These are phyloP conservation scores for Calycina marina DNA, from an alignment of 2,329 filamentous ascomycete genomes.

Conservation along the genomic window DNA sequence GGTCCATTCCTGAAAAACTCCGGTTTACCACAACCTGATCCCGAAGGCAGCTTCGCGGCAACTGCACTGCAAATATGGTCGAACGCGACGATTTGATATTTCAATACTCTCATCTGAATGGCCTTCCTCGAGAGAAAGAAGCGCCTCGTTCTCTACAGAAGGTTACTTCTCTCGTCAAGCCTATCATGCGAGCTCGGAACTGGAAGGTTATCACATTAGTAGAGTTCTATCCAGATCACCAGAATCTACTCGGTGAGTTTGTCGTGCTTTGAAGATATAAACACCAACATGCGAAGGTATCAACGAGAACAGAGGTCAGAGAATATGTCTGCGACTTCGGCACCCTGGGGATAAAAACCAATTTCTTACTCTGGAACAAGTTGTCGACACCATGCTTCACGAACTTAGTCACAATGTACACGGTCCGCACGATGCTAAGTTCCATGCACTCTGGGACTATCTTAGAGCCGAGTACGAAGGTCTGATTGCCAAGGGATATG, in stretches of 20 bases:
- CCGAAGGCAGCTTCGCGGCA: too few species aligned
- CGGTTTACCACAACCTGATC: too few species aligned
- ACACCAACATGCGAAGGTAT: slow-evolving; percentile 35
- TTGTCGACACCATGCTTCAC: slow-evolving; percentile 86
- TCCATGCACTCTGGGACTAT: slow-evolving; percentile 80
- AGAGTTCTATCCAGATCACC: slow-evolving; percentile 71
- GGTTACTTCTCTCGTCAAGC: slow-evolving; percentile 79
- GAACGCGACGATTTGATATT: slow-evolving; percentile 31
- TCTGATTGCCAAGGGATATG: slow-evolving; percentile 68
- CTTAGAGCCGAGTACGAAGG: slow-evolving; percentile 73
- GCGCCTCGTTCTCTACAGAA: slow-evolving; percentile 53
- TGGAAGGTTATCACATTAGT: slow-evolving; percentile 70
- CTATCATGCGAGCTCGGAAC: slow-evolving; percentile 75
- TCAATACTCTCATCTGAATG: slow-evolving; percentile 37
- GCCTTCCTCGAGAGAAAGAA: slow-evolving; percentile 32
- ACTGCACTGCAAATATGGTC: too few species aligned
- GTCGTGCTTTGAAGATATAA: neutral
- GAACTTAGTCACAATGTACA: slow-evolving; percentile 82
- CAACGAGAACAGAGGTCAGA: slow-evolving; percentile 62
- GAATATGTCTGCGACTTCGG: slow-evolving; percentile 71
- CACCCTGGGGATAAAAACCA: slow-evolving; percentile 58
- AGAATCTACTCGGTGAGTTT: slow-evolving; percentile 53
- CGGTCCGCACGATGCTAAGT: slow-evolving; percentile 69
- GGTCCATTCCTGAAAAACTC: too few species aligned
- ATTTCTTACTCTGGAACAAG: slow-evolving; percentile 66